A percentile compares a stretch with the other conserved stretches of the same genome.
Conservation (phyloP, 495 filamentous ascomycete species). For the Pyronema domesticum region DNA sequence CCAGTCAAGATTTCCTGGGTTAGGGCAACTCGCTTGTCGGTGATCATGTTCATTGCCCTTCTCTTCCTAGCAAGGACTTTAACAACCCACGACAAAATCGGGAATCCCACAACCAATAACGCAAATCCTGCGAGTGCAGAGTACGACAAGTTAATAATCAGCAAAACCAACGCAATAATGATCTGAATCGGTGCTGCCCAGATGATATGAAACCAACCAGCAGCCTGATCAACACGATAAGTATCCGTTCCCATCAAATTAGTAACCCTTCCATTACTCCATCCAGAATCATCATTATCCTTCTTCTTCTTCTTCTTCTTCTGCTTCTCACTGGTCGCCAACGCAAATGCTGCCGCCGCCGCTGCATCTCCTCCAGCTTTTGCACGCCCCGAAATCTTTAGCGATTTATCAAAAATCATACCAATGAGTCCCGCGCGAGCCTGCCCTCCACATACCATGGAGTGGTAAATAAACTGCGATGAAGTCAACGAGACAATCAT, state of each 20-base stretch:
- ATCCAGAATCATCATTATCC: slow-evolving; percentile 43
- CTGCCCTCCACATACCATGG: slow-evolving; percentile 67
- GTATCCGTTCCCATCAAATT: slow-evolving; percentile 90
- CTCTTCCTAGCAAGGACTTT: slow-evolving; percentile 51
- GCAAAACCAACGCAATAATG: slow-evolving; percentile 55
- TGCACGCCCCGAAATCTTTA: slow-evolving; percentile 62
- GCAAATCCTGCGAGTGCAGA: slow-evolving; percentile 78
- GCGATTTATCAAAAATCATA: slow-evolving; percentile 62
- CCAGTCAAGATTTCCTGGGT: slow-evolving; percentile 86
- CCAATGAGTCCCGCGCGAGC: slow-evolving; percentile 54
- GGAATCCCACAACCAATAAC: slow-evolving; percentile 58
- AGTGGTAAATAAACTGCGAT: slow-evolving; percentile 67
- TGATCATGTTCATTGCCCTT: slow-evolving; percentile 71
- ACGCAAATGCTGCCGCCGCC: slow-evolving; percentile 27
- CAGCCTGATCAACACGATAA: slow-evolving; percentile 71
- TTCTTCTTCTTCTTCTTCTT: slow-evolving; percentile 26
- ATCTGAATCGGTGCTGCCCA: slow-evolving; percentile 72
- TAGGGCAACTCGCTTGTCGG: slow-evolving; percentile 73
- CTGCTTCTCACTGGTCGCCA: slow-evolving; percentile 23
- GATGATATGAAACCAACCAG: slow-evolving; percentile 70
- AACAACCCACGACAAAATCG: slow-evolving; percentile 55
- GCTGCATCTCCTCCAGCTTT: slow-evolving; percentile 45
- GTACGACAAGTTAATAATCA: slow-evolving; percentile 72
- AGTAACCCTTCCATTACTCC: slow-evolving; percentile 77
- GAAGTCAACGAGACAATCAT: slow-evolving; percentile 49